Evolutionary conservation across 2,329 filamentous ascomycete genomes (phyloP).

Genomic region (Didymella sp.): DNA sequence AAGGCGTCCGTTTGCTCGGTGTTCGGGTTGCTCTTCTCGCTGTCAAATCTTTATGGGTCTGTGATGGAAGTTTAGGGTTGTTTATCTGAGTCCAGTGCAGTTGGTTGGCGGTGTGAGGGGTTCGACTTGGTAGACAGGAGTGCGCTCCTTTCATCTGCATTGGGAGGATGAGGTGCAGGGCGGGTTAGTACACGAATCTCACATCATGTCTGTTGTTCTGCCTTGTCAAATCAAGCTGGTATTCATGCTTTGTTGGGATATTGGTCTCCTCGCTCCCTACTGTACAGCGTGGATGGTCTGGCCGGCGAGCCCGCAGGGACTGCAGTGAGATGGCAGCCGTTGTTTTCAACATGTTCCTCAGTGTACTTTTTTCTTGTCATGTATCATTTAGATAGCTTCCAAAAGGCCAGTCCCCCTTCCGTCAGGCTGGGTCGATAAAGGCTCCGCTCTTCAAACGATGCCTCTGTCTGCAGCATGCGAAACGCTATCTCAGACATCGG

Average conservation of each 20-base stretch:
- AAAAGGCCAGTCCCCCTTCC: conserved; percentile 34
- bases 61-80: conserved; percentile 35
- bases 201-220: conserved; percentile 44
- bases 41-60: conserved; percentile 35
- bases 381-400: conserved; percentile 42
- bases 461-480: not conserved
- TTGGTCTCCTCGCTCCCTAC: conserved; percentile 34
- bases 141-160: conserved; percentile 30
- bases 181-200: conserved; percentile 43
- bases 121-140: conserved; percentile 28
- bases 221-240: conserved; percentile 27
- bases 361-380: conserved; percentile 36
- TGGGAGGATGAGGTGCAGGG: conserved; percentile 28
- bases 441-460: conserved; percentile 24
- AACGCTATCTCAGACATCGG: not conserved
- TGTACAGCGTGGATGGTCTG: conserved; percentile 29
- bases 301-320: conserved; percentile 21
- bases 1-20: conserved; percentile 47
- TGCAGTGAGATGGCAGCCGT: conserved; percentile 19
- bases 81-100: conserved; percentile 26
- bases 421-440: conserved; percentile 28
- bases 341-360: conserved; percentile 16
- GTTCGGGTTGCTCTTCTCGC: conserved; percentile 39
- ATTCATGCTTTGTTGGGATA: conserved; percentile 25
- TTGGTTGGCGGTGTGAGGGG: conserved; percentile 23